phyloP scores from a whole-genome alignment of 345 rosid species.

The Aurinia saxatilis region DNA sequence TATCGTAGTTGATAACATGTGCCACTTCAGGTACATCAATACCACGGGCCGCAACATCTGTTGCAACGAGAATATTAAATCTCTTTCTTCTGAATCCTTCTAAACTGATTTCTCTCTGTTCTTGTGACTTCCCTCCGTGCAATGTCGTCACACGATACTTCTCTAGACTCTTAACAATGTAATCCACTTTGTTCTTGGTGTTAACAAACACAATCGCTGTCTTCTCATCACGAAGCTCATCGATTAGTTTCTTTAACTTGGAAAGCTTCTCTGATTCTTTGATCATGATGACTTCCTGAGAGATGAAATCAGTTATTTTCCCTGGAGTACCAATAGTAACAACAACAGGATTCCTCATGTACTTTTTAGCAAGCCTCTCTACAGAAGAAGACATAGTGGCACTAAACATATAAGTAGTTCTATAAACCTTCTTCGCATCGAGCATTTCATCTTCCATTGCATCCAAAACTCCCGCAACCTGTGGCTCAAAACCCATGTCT shows the following conservation, averaged over 20 bases:
- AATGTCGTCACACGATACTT: conserved; percentile 65
- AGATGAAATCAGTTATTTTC: conserved; percentile 59
- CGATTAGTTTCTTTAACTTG: conserved; percentile 52
- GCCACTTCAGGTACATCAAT: conserved; percentile 69
- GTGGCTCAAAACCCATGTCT: conserved; percentile 94
- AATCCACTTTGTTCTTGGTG: conserved; percentile 65
- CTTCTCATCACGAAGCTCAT: conserved; percentile 59
- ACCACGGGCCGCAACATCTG: too few relatives aligned
- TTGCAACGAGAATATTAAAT: conserved; percentile 72
- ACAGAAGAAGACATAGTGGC: conserved; percentile 97
- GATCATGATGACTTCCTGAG: conserved; percentile 69
- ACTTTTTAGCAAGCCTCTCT: conserved; percentile 89
- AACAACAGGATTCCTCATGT: conserved; percentile 91
- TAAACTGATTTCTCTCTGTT: conserved; percentile 65
- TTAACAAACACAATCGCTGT: conserved; percentile 71
- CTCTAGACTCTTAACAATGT: conserved; percentile 62
- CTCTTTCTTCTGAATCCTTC: conserved; percentile 64
- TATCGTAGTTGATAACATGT: conserved; percentile 76
- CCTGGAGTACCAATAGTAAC: conserved; percentile 97
- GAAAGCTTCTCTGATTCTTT: conserved; percentile 62
- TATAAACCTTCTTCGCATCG: conserved; percentile 79
- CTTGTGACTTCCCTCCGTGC: conserved; percentile 84
- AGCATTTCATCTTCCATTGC: conserved; percentile 98
- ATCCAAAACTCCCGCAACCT: conserved; percentile 79
- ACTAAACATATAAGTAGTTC: conserved; percentile 96